Base-by-base conservation (phyloP, 1,284 basidiomycete genomes). In the Limonomyces culmigenus region DNA sequence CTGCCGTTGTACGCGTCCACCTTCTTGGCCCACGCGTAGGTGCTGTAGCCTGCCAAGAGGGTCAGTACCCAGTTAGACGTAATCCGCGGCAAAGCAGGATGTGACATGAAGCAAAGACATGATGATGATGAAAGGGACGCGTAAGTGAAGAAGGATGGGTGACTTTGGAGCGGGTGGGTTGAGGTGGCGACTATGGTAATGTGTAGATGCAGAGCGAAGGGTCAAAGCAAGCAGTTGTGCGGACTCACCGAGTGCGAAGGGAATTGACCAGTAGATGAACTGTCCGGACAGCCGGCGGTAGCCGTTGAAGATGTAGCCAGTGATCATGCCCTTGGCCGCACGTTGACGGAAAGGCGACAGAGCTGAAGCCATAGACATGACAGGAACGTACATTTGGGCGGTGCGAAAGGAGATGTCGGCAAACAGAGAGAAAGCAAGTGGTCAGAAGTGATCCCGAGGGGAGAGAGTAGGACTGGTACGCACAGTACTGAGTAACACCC, bases 241-340 rank as follows among this genome's bases (percentile, higher is more conserved):
- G n/a, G n/a, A 70, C 83, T 47, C 40, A 92, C 89, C 88, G 39
- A 75, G 48, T 34, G 65, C 72, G 46, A 89, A 66, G 17, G 89
- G 89, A 43, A 88, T 54, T 39, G 71, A 60, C 60, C 83, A 87
- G 65, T 88, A 95, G 33, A 83, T 63, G 17, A 74, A 62, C 51
- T 92, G 83, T 29, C 61, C 62, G 38, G 76, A 70, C 34, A 89
- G 55, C 45, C 89, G 77, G 43, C 68, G 68, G 65, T 78, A 81
- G 33, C 87, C 89, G 59, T 91, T 88, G 69, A 91, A 86, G 46
- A 91, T 50, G 64, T 81, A 93, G 47, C 60, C 72, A 38, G 68
- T 63, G 52, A 92, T 54, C 47, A 77, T 70, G 42, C 83, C 65
- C 34, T 74, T 70, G 32, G 80, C 68, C 10, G 83, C 71, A 43